Percentiles rank a stretch among this genome's conserved stretches.
Evolutionary conservation across 768 basidiomycete species (phyloP).

Genomic region (Boletus vermiculosoides): DNA sequence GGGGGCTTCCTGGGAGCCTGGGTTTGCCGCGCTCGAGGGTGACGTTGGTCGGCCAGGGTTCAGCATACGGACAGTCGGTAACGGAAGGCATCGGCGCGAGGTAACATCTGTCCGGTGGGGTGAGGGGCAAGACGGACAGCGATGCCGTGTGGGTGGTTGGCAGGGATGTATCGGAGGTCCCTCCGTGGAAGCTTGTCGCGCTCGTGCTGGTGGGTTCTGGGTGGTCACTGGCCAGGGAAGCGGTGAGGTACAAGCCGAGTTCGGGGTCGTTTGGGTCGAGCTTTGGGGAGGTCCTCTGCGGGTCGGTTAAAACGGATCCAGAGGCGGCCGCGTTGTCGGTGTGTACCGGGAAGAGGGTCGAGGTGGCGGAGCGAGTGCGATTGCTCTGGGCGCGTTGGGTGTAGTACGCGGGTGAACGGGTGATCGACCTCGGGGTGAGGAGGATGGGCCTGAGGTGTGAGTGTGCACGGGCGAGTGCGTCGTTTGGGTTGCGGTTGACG

Average conservation of each 20-base stretch:
- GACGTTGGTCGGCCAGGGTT: slow-evolving; percentile 19
- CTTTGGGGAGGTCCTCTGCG: slow-evolving; percentile 21
- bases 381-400: slow-evolving; percentile 4
- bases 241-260: slow-evolving; percentile 13
- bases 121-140: slow-evolving; percentile 19
- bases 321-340: neutral
- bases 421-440: slow-evolving; percentile 17
- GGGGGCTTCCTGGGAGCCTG: slow-evolving; percentile 20
- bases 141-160: slow-evolving; percentile 6
- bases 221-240: neutral
- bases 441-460: slow-evolving; percentile 21
- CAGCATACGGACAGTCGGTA: slow-evolving; percentile 23
- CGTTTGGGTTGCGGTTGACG: neutral
- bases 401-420: neutral
- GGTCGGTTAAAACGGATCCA: neutral
- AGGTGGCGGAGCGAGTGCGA: slow-evolving; percentile 11
- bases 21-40: slow-evolving; percentile 8
- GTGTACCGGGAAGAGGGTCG: slow-evolving; percentile 9
- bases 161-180: slow-evolving; percentile 12
- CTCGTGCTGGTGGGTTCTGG: neutral
- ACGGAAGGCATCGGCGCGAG: slow-evolving; percentile 14
- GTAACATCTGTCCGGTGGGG: slow-evolving; percentile 26
- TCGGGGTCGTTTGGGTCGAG: slow-evolving; percentile 15
- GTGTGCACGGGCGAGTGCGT: slow-evolving; percentile 14
- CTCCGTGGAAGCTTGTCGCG: neutral